A percentile compares a stretch with the other conserved stretches of the same genome.
Evolutionary conservation across 306 rosid species (phyloP).

Genomic region (Oxytropis ochrocephala): DNA sequence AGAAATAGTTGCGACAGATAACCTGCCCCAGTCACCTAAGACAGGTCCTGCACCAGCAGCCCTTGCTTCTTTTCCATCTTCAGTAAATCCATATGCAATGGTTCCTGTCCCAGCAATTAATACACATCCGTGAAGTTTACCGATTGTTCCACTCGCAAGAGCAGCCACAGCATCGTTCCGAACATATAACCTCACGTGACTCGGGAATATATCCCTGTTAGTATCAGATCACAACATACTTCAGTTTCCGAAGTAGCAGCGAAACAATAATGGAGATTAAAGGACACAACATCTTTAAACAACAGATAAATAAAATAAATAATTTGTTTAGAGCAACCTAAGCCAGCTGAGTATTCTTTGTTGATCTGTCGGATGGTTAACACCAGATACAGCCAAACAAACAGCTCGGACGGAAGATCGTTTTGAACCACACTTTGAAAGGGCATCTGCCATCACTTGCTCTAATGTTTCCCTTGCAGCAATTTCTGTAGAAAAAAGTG

Average conservation of each 20-base stretch:
- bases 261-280: background rate
- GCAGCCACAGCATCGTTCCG: conserved; percentile 96
- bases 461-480: conserved; percentile 89
- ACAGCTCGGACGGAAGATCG: conserved; percentile 85
- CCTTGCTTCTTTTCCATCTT: conserved; percentile 88
- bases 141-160: conserved; percentile 85
- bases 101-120: conserved; percentile 91
- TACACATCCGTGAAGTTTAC: conserved; percentile 91
- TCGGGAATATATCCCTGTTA: conserved; percentile 73
- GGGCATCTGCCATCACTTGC: conserved; percentile 85
- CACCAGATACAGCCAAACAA: conserved; percentile 90
- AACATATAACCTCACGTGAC: conserved; percentile 70
- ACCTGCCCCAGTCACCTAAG: conserved; percentile 99
- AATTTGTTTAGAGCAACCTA: conserved; percentile 37
- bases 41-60: conserved; percentile 97
- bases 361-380: conserved; percentile 85
- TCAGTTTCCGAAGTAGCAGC: background rate
- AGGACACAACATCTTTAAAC: background rate
- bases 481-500: conserved; percentile 48
- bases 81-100: conserved; percentile 86
- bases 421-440: conserved; percentile 62
- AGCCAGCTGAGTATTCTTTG: conserved; percentile 75
- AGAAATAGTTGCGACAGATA: background rate
- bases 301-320: background rate
- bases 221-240: conserved; percentile 18